A percentile compares a stretch with the other conserved stretches of the same genome.
Conservation (phyloP, 805 yeast genomes). For the Yamadazyma tumulicola region DNA sequence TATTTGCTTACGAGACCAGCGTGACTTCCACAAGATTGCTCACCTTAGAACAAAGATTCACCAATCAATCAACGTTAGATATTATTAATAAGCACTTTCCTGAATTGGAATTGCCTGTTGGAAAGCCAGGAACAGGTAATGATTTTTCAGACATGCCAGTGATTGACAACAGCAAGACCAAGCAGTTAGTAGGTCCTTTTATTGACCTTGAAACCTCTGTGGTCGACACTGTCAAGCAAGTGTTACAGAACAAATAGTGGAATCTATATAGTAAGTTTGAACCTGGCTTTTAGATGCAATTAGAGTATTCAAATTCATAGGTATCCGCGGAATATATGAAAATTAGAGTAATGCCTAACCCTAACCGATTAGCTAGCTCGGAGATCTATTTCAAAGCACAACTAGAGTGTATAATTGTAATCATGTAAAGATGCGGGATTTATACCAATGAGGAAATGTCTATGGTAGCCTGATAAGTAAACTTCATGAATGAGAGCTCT, state of each 20-base stretch:
- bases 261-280: too few species aligned
- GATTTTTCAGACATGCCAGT: constrained; percentile 4
- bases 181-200: constrained; percentile 14
- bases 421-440: too few species aligned
- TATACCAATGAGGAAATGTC: too few species aligned
- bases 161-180: constrained; percentile 5
- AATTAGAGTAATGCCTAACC: too few species aligned
- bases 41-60: constrained; percentile 2
- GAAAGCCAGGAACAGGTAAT: constrained; percentile 22
- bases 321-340: too few species aligned
- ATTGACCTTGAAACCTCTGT: constrained; percentile 33
- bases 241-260: constrained; percentile 3
- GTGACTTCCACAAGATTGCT: constrained; percentile 7
- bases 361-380: too few species aligned
- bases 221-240: constrained; percentile 35
- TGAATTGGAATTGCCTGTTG: constrained; percentile 18
- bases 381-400: too few species aligned
- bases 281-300: too few species aligned
- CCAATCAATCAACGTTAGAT: constrained; percentile 20
- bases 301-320: too few species aligned
- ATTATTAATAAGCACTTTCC: constrained; percentile 22
- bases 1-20: constrained; percentile 41
- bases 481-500: too few species aligned
- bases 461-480: too few species aligned
- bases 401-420: too few species aligned